These are phyloP conservation scores for Zymoseptoria brevis DNA, from an alignment of 2,329 filamentous ascomycete species.

Conservation along the genomic window DNA sequence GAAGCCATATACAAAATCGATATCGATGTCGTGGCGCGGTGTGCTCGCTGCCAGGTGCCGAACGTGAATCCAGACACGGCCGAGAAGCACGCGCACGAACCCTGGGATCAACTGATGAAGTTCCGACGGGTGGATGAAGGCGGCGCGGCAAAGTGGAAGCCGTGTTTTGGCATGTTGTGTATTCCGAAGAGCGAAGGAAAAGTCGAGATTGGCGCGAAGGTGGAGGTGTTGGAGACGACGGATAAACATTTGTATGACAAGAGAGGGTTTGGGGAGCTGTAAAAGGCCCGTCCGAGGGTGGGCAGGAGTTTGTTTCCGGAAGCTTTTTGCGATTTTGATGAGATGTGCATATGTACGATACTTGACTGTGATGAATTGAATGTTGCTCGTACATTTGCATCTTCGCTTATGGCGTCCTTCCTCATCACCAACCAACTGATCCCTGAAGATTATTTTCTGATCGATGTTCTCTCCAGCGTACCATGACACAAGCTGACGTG, in stretches of 20 bases:
- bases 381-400: too few species aligned
- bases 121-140: slow-evolving; percentile 54
- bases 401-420: too few species aligned
- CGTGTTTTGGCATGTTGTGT: slow-evolving; percentile 60
- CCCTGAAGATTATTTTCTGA: too few species aligned
- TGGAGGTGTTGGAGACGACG: slow-evolving; percentile 53
- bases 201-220: slow-evolving; percentile 50
- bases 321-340: too few species aligned
- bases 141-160: slow-evolving; percentile 54
- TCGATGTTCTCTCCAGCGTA: too few species aligned
- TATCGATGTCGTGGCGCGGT: slow-evolving; percentile 52
- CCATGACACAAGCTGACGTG: too few species aligned
- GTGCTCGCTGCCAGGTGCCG: slow-evolving; percentile 54
- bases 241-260: slow-evolving; percentile 47
- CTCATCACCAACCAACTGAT: too few species aligned
- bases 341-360: too few species aligned
- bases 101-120: slow-evolving; percentile 55
- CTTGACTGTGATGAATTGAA: too few species aligned
- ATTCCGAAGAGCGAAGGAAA: slow-evolving; percentile 49
- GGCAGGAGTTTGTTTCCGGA: too few species aligned
- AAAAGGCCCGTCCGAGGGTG: not conserved
- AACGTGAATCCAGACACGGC: slow-evolving; percentile 59
- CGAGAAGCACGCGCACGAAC: slow-evolving; percentile 50
- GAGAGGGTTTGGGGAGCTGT: slow-evolving; percentile 27
- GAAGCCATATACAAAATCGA: slow-evolving; percentile 34